Conservation (phyloP, 2,329 filamentous ascomycete species). For the Aspergillus carbonarius region DNA sequence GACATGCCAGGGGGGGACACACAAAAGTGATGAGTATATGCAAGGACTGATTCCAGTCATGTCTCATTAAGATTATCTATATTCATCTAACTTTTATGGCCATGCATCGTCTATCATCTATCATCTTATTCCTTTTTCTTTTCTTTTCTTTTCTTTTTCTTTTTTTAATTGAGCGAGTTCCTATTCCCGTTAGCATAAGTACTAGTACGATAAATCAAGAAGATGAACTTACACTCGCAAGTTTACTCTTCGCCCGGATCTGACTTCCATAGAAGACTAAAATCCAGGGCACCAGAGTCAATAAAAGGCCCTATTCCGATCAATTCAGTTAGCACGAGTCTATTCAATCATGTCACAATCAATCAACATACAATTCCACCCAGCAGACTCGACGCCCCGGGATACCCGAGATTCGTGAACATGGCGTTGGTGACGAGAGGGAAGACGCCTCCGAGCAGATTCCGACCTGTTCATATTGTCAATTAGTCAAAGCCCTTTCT, state of each 20-base stretch:
- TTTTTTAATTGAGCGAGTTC: not conserved
- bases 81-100: not conserved
- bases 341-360: not conserved
- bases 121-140: no score
- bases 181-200: not conserved
- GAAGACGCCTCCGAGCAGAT: constrained; percentile 77
- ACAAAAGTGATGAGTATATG: not conserved
- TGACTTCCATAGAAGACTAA: constrained; percentile 73
- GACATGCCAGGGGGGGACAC: no score
- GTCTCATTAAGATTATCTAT: not conserved
- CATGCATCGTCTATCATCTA: not conserved
- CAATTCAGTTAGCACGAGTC: constrained; percentile 14
- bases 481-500: not conserved
- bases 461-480: constrained; percentile 58
- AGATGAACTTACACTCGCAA: constrained; percentile 58
- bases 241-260: constrained; percentile 73
- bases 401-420: constrained; percentile 70
- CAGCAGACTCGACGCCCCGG: constrained; percentile 69
- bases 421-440: constrained; percentile 73
- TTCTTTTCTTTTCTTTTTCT: no score
- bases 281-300: constrained; percentile 86
- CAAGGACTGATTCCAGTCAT: not conserved
- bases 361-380: constrained; percentile 63
- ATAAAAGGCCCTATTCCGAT: constrained; percentile 43
- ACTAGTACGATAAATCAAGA: not conserved